Evolutionary conservation across 106 monocot species (phyloP).

Genomic region (Dioscorea alata): DNA sequence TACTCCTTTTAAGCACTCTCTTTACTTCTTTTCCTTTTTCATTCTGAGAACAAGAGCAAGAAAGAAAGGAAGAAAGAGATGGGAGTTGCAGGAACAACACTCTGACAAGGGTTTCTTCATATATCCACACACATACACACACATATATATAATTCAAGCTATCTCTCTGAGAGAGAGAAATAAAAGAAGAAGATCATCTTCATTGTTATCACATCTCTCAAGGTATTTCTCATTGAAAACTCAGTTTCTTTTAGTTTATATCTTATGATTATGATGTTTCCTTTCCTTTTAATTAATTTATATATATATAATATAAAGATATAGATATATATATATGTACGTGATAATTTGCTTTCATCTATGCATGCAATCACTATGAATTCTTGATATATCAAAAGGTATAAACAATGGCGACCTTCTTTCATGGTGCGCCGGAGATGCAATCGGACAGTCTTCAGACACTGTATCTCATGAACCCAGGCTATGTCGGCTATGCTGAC

Average conservation of each 20-base stretch:
- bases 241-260: background rate
- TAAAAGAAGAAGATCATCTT: no score
- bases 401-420: slow-evolving; percentile 51
- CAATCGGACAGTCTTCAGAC: slow-evolving; percentile 62
- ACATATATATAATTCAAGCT: no score
- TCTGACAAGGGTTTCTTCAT: background rate
- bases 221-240: no score
- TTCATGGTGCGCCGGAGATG: slow-evolving; percentile 53
- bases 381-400: no score
- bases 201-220: no score
- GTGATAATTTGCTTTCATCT: no score
- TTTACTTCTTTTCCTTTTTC: slow-evolving; percentile 33
- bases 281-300: background rate
- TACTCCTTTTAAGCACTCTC: slow-evolving; percentile 7
- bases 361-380: no score
- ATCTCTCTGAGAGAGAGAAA: no score
- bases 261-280: background rate
- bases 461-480: slow-evolving; percentile 71
- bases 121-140: background rate
- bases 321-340: background rate
- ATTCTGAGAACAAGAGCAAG: slow-evolving; percentile 14
- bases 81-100: no score
- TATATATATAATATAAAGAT: background rate
- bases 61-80: slow-evolving; percentile 22
- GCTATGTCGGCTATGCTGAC: slow-evolving; percentile 43